Evolutionary conservation across 2,329 filamentous ascomycete species (phyloP).

Genomic region (Aspergillus intermedius): DNA sequence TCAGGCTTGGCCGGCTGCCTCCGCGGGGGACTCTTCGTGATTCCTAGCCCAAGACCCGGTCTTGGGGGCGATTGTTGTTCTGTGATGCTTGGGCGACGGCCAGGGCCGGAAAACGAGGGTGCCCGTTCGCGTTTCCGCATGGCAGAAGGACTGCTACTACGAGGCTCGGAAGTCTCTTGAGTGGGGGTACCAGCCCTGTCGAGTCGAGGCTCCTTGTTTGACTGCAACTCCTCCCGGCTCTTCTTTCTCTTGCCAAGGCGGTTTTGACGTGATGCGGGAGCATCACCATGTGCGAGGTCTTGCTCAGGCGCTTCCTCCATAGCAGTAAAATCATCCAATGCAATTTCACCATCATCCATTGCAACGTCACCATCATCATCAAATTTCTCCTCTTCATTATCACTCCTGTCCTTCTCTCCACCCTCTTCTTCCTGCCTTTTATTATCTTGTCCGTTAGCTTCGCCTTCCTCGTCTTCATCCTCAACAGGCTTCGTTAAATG

Average conservation of each 20-base stretch:
- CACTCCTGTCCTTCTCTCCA: neutral
- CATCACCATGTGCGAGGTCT: neutral
- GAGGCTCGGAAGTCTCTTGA: conserved; percentile 2
- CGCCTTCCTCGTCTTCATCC: neutral
- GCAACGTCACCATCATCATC: conserved; percentile 12
- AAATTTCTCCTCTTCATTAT: neutral
- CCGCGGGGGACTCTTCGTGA: conserved; percentile 21
- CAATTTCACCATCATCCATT: conserved; percentile 10
- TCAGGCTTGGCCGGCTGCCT: conserved; percentile 7
- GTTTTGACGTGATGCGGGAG: neutral
- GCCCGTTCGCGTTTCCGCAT: conserved; percentile 7
- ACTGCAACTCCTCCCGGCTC: conserved; percentile 11
- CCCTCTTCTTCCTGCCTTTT: neutral
- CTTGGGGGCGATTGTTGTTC: conserved; percentile 7
- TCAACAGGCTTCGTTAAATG: neutral
- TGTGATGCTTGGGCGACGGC: conserved; percentile 12
- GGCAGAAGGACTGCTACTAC: conserved; percentile 10
- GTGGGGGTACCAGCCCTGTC: conserved; percentile 6
- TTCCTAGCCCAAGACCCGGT: conserved; percentile 20
- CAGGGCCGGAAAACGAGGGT: conserved; percentile 16
- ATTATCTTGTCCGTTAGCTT: conserved; percentile 1
- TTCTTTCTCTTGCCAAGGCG: conserved; percentile 22
- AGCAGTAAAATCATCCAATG: neutral
- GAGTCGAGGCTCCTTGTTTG: conserved; percentile 22
- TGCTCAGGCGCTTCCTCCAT: neutral